phyloP scores from a whole-genome alignment of 768 basidiomycete species.

The Exsudoporus frostii region DNA sequence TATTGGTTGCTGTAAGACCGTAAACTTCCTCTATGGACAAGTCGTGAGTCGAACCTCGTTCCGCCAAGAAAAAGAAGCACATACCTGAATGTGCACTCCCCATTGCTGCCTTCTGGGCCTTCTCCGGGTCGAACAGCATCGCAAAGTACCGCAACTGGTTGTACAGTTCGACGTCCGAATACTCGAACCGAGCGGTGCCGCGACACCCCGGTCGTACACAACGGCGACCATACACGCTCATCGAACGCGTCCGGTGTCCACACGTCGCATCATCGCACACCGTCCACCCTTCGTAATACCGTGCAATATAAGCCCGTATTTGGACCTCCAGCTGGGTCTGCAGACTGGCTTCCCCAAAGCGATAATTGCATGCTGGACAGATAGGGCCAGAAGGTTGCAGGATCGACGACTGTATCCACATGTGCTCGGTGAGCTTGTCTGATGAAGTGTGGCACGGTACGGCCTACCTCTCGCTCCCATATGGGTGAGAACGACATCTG shows the following conservation, averaged over 20 bases:
- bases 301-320: conserved; percentile 69
- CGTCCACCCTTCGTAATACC: conserved; percentile 89
- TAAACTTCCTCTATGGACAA: conserved; percentile 50
- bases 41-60: neutral
- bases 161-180: conserved; percentile 80
- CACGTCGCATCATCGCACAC: conserved; percentile 87
- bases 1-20: conserved; percentile 50
- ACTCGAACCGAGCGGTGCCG: conserved; percentile 44
- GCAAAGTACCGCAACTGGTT: conserved; percentile 85
- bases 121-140: conserved; percentile 73
- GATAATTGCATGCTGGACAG: conserved; percentile 65
- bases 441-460: neutral
- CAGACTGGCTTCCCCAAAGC: conserved; percentile 58
- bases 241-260: conserved; percentile 81
- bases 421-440: neutral
- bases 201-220: conserved; percentile 51
- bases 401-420: conserved; percentile 55
- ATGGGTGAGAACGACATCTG: conserved; percentile 57
- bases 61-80: conserved; percentile 5
- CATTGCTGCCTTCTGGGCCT: conserved; percentile 50
- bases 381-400: conserved; percentile 60
- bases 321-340: conserved; percentile 84
- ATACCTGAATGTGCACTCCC: conserved; percentile 44
- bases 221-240: conserved; percentile 85
- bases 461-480: conserved; percentile 53